Conservation (phyloP, 306 rosid species). For the Myrica gale region DNA sequence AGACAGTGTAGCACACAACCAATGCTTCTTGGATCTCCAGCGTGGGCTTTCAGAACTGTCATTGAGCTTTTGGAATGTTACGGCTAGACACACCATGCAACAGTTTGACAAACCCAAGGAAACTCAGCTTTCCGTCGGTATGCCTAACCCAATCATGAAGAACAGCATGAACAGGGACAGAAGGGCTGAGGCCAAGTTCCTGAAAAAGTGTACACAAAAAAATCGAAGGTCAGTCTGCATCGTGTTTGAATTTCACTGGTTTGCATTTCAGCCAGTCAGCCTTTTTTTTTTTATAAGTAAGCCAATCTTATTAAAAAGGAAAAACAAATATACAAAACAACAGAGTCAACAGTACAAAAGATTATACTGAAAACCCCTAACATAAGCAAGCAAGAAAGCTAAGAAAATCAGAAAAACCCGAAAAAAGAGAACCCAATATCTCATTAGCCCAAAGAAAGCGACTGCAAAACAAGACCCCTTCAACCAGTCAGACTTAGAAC, state of each 20-base stretch:
- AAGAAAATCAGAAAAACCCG: too few relatives aligned
- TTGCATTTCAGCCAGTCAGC: neutral
- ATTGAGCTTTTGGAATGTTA: constrained; percentile 52
- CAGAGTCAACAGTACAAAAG: too few relatives aligned
- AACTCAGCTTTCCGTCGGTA: constrained; percentile 87
- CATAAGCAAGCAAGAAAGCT: too few relatives aligned
- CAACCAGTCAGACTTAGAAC: too few relatives aligned
- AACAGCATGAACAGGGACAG: constrained; percentile 87
- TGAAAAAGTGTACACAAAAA: constrained; percentile 29
- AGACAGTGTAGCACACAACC: constrained; percentile 26
- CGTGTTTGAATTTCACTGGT: neutral
- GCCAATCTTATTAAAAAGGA: too few relatives aligned
- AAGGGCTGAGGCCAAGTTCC: constrained; percentile 92
- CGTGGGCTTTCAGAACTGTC: constrained; percentile 24
- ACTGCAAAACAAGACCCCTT: too few relatives aligned
- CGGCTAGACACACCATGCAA: constrained; percentile 79
- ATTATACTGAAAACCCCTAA: too few relatives aligned
- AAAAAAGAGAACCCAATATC: too few relatives aligned
- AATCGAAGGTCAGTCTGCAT: neutral
- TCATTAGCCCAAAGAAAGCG: too few relatives aligned
- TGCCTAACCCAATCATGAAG: constrained; percentile 96
- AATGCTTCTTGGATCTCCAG: constrained; percentile 28
- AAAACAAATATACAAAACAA: too few relatives aligned
- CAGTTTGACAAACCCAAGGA: constrained; percentile 84
- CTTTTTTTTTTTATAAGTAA: too few relatives aligned